Evolutionary conservation across 1,284 basidiomycete genomes (phyloP).

Genomic region (Pseudozyma hubeiensis): DNA sequence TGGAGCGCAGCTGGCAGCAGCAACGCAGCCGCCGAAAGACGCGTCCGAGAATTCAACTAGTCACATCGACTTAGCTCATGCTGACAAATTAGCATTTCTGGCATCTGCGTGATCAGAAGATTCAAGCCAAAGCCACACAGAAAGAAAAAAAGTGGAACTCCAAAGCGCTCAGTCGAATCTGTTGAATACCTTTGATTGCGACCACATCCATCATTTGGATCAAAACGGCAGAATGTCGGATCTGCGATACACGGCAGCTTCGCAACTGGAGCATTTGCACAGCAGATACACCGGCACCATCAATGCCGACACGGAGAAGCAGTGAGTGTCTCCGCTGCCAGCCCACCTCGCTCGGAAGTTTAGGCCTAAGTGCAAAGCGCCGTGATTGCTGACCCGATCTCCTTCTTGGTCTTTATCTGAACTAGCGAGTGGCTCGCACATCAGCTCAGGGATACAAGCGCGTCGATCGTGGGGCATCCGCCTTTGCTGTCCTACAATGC

Average conservation of each 20-base stretch:
- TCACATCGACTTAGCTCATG: constrained; percentile 1
- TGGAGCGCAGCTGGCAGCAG: constrained; percentile 30
- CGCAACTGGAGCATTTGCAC: constrained; percentile 74
- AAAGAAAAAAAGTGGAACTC: background rate
- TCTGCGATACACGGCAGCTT: constrained; percentile 45
- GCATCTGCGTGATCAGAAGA: constrained; percentile 1
- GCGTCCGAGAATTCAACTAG: background rate
- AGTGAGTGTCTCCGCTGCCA: constrained; percentile 49
- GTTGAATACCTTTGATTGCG: background rate
- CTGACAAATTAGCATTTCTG: constrained; percentile 2
- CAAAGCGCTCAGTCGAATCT: background rate
- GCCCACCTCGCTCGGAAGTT: background rate
- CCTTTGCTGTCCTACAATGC: constrained; percentile 86
- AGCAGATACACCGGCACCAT: constrained; percentile 91
- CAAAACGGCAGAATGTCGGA: constrained; percentile 34
- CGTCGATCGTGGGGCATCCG: constrained; percentile 91
- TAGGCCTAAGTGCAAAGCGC: background rate
- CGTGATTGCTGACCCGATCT: constrained; percentile 7
- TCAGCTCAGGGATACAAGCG: constrained; percentile 92
- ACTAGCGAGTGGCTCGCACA: constrained; percentile 95
- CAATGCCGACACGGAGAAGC: constrained; percentile 65
- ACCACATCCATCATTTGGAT: constrained; percentile 2
- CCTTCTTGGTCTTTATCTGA: constrained; percentile 11
- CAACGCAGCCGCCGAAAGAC: background rate
- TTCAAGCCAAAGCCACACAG: background rate